Percentiles rank a stretch among this genome's conserved stretches.
Conservation (phyloP, 73 alveolate species). For the Uronychia setigera region DNA sequence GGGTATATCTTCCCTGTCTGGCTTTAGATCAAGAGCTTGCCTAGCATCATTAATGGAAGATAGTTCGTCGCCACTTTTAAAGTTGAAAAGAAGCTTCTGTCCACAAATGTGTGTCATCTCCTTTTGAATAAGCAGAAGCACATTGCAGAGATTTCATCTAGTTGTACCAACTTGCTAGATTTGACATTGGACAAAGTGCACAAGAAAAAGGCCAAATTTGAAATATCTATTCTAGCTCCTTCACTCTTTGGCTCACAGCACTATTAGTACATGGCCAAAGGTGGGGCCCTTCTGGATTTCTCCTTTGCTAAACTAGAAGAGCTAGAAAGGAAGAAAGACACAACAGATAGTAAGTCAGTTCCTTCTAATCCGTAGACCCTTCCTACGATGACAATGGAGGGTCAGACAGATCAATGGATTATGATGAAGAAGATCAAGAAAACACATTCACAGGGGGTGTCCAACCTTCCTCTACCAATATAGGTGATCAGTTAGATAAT, state of each 20-base stretch:
- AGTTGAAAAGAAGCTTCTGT: slow-evolving; percentile 33
- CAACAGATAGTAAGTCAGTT: neutral
- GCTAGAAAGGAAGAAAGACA: slow-evolving; percentile 22
- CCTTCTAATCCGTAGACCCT: too few species aligned
- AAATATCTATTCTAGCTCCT: slow-evolving; percentile 26
- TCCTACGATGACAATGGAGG: too few species aligned
- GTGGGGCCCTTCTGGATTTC: slow-evolving; percentile 28
- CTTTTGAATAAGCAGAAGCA: slow-evolving; percentile 32
- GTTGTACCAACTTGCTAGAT: slow-evolving; percentile 32
- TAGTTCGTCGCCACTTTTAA: slow-evolving; percentile 49
- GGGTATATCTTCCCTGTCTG: slow-evolving; percentile 52
- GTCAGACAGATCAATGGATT: too few species aligned
- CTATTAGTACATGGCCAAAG: slow-evolving; percentile 37
- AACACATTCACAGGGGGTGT: too few species aligned
- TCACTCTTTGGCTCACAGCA: slow-evolving; percentile 35
- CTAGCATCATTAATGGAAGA: slow-evolving; percentile 32
- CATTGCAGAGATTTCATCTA: slow-evolving; percentile 28
- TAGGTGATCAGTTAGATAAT: too few species aligned
- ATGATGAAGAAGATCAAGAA: too few species aligned
- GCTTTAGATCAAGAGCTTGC: slow-evolving; percentile 41
- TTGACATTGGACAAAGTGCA: slow-evolving; percentile 12
- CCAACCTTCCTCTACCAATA: too few species aligned
- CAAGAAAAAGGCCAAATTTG: slow-evolving; percentile 34
- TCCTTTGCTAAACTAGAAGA: slow-evolving; percentile 28
- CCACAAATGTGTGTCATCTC: slow-evolving; percentile 36